Evolutionary conservation across 768 basidiomycete genomes (phyloP), one percentile per base, ranked within the genome.

Genomic region (Pulveroboletus sp.): DNA sequence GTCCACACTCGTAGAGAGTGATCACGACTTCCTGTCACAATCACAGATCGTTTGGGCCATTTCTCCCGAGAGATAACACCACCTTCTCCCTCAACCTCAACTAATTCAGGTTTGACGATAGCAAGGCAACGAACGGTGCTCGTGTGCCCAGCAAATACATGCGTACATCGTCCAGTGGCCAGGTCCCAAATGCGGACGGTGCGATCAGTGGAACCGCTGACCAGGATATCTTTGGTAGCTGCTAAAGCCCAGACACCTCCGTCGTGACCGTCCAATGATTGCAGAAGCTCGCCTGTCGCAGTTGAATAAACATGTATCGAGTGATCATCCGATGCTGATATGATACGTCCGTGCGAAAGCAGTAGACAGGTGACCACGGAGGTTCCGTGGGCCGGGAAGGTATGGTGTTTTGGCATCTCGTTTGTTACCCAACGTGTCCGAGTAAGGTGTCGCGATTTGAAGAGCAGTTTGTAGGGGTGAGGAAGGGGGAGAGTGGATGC

Each of bases 201-300:
- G 24, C 93, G 83, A 71, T 96, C 93, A 8, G 93, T 96, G 12
- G 89, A 91, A 5, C 93, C 93, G 58, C 87, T 92, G 57, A 95
- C 93, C 16, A 93, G 79, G 23, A 86, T 80, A 65, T 92, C 83
- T 73, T 89, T 90, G 67, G 79, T 90, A 30, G 87, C 85, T 5
- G 89, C 88, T n/a, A 98, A 73, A 14, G 94, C 93, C 94, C 94
- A 98, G 2, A 98, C 93, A 16, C 94, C 94, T 43, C 94, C 94
- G 58, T 93, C 89, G 60, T 98, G 94, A 4, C 94, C 95, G 50
- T 88, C 78, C 36, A 98, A 76, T 2, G 85, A 80, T 35, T 79
- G 82, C 5, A 86, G 67, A 19, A 89, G 77, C 31, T 81, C 76
- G 12, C 95, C 95, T 1, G 86, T 89, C 19, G 78, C 66, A n/a